Evolutionary conservation across 2,329 filamentous ascomycete genomes (phyloP), one percentile per base, ranked within the genome.

Genomic region (Endocalyx cinctus): DNA sequence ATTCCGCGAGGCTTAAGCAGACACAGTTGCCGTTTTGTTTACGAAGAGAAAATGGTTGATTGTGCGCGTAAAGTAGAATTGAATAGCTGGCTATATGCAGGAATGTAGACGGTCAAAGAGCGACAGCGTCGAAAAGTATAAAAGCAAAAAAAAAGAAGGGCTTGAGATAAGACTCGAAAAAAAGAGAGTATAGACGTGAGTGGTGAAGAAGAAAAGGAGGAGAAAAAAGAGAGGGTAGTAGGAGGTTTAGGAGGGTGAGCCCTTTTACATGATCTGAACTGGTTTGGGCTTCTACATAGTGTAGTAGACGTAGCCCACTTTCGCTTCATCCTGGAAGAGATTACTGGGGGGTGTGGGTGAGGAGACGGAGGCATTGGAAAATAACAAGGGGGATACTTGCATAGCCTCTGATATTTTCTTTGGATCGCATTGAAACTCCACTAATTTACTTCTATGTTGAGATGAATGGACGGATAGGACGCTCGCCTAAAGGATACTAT

Each of bases 1-100:
- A 58, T 57, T 58, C 47, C 54, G 55, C 54, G 34, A 39, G 39
- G 37, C 40, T 46, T 47, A 34, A 50, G 46, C 48, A 50, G 43
- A 52, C 50, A 51, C 48, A 52, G 48, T 50, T 51, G 42, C 44
- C 41, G 33, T 37, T 27, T 35, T 27, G n/a, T 8, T 8, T 23
- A 8, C n/a, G 20, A 35, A 38, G 42, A 40, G 35, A 43, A 45
- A 31, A 38, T 27, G 22, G 36, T 35, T 43, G 33, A 16, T 22
- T 36, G 28, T 45, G 38, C 40, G 44, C 25, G 42, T 43, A 47
- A 42, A 53, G 50, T 41, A 37, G 45, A 51, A 52, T 19, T n/a
- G n/a, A n/a, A 45, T 46, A 43, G 45, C 45, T 48, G 33, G 47
- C 47, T 48, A 46, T 48, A 38, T 34, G 47, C 43, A 48, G 43